These are phyloP conservation scores for Cudoniella acicularis DNA, from an alignment of 495 filamentous ascomycete species.

Conservation along the genomic window DNA sequence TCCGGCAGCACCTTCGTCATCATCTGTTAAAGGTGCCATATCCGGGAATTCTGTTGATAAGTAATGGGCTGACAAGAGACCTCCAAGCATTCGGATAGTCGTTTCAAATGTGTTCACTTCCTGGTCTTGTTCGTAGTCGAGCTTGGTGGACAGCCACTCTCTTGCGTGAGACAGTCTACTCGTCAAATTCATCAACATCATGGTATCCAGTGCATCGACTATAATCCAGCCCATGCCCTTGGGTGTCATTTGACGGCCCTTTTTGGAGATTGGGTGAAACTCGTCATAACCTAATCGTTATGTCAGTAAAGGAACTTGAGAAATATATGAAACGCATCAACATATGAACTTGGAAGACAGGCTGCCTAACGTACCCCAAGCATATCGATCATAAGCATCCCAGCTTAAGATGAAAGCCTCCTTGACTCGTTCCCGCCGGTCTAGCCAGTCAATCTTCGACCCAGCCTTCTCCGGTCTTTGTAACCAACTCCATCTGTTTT, in stretches of 20 bases:
- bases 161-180: constrained; percentile 78
- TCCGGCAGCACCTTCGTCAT: constrained; percentile 51
- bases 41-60: constrained; percentile 70
- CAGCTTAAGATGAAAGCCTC: constrained; percentile 88
- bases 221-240: constrained; percentile 96
- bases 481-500: constrained; percentile 40
- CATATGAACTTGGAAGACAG: not conserved
- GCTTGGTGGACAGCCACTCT: constrained; percentile 80
- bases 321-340: not conserved
- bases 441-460: constrained; percentile 61
- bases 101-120: constrained; percentile 98
- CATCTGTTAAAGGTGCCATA: constrained; percentile 55
- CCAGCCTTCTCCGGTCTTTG: constrained; percentile 31
- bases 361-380: constrained; percentile 81
- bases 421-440: constrained; percentile 77
- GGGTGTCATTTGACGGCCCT: constrained; percentile 75
- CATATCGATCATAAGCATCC: constrained; percentile 88
- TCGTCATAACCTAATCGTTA: constrained; percentile 89
- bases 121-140: constrained; percentile 86
- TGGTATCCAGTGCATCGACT: constrained; percentile 88
- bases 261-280: constrained; percentile 78
- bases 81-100: constrained; percentile 96
- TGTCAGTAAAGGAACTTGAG: no score
- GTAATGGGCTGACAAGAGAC: constrained; percentile 91
- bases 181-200: constrained; percentile 98